Base-by-base conservation (phyloP, 805 yeast genomes). In the Metahyphopichia silvanorum region DNA sequence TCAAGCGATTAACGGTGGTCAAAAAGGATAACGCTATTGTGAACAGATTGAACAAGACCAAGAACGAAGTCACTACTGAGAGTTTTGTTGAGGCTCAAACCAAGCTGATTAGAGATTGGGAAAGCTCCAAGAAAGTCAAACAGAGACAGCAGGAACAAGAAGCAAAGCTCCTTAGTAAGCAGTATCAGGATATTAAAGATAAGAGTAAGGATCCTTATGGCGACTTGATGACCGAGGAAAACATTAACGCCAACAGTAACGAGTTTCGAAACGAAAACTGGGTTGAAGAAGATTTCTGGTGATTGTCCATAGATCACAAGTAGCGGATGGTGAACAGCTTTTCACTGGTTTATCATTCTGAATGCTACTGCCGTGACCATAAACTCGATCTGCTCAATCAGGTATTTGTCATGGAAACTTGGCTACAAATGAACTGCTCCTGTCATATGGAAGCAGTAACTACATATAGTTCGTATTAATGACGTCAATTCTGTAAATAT, bases 41-140 rank as follows among this genome's bases (percentile, higher is more conserved):
- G 23, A 83, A 82, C 45, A 66, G 78, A 40, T 58, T 84, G 38
- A 76, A 72, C 47, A 82, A 80, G 55, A 81, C 91, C 4, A 74
- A 77, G 39, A 60, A 65, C 1, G 89, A 83, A 47, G 49, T 66
- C 13, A 40, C 61, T 17, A 76, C 77, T 1, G 77, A 76, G 2
- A 49, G 51, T 39, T 77, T 51, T 55, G 55, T 51, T 21, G 47
- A 44, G 17, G 47, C 47, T n/a, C 67, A 61, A 33, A 47, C 49
- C 27, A 43, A 45, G 9, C 39, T 42, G 58, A 61, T 29, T 34
- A 56, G 44, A 32, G 57, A 58, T 7, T 49, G 55, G 32, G 67
- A 66, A 19, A 61, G 61, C 32, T 42, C 55, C 15, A 69, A 67
- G 34, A 68, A 65, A 50, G 68, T 60, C 16, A 57, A 55, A 32